A percentile compares a stretch with the other conserved stretches of the same genome.
Evolutionary conservation across 2,329 filamentous ascomycete genomes (phyloP).

Genomic region (Fusarium torulosum): DNA sequence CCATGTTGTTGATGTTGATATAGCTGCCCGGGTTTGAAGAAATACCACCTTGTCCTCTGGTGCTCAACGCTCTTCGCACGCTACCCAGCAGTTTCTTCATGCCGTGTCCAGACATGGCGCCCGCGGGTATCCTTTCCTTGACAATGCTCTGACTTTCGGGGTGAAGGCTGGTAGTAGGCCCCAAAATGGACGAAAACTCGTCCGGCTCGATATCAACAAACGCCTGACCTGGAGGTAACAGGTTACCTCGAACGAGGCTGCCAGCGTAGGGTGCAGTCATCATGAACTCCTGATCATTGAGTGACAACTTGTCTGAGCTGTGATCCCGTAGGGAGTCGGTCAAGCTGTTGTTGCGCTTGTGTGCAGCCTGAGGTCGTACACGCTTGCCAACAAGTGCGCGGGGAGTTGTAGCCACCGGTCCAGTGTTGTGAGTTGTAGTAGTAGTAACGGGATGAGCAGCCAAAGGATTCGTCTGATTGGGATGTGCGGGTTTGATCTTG

Average conservation of each 20-base stretch:
- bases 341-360: conserved; percentile 89
- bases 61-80: conserved; percentile 85
- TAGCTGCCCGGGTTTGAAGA: conserved; percentile 62
- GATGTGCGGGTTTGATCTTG: conserved; percentile 59
- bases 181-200: conserved; percentile 59
- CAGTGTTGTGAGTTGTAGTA: conserved; percentile 60
- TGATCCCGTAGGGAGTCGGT: conserved; percentile 85
- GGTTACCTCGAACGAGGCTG: conserved; percentile 86
- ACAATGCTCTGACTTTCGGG: conserved; percentile 54
- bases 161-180: conserved; percentile 67
- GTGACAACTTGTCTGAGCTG: conserved; percentile 63
- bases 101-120: conserved; percentile 76
- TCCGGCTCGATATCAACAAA: conserved; percentile 77
- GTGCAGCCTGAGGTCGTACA: conserved; percentile 65
- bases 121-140: conserved; percentile 64
- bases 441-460: conserved; percentile 69
- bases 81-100: conserved; percentile 90
- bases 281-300: conserved; percentile 68
- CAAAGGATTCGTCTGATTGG: conserved; percentile 58
- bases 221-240: conserved; percentile 85
- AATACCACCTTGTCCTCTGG: conserved; percentile 59
- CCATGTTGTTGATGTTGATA: conserved; percentile 62
- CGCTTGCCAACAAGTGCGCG: conserved; percentile 70
- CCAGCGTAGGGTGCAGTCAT: conserved; percentile 78
- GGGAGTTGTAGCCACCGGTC: conserved; percentile 69